Base-by-base conservation (phyloP, 176 grass and related monocot species). In the Lolium perenne region DNA sequence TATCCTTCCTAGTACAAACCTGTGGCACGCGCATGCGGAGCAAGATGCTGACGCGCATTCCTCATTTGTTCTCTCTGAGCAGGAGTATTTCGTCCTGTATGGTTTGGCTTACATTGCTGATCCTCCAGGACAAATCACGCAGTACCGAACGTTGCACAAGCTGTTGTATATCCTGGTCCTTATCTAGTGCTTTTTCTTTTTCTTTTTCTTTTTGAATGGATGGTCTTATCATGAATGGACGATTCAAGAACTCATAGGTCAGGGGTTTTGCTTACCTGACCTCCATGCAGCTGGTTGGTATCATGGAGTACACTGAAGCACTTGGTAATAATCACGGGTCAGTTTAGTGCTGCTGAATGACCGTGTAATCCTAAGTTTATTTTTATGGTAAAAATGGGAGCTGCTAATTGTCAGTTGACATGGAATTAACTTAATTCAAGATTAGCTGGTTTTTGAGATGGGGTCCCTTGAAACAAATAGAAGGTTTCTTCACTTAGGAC, bases 61-160 rank as follows among this genome's bases (percentile, higher is more conserved):
- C 72, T 70, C 25, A 8, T 18, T 48, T 48, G 18, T 32, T 20
- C 47, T 10, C 71, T 16, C 8, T 75, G 38, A 35, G 51, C 12
- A 1, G 38, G 7, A 41, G 2, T 72, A 13, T 32, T 80, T 66
- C 71, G 53, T 11, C 60, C 46, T 47, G 40, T 17, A 23, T 23
- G 17, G 2, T 47, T 38, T 51, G 49, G 23, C 5, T 65, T 15
- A 7, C 2, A 13, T 8, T 5, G 21, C n/a, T 11, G 26, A 8
- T 50, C 71, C 46, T 74, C 71, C 46, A 6, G 3, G 46, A 76
- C 72, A 25, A 77, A 84, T 38, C 78, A 61, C 41, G 10, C 3
- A 22, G 15, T 16, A 26, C 58, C 57, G 55, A 85, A 14, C 7
- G 10, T n/a, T 22, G 23, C 3, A 9, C 45, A 70, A 3, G 54